phyloP scores from a whole-genome alignment of 768 basidiomycete species.

The Gyrodon lividus region DNA sequence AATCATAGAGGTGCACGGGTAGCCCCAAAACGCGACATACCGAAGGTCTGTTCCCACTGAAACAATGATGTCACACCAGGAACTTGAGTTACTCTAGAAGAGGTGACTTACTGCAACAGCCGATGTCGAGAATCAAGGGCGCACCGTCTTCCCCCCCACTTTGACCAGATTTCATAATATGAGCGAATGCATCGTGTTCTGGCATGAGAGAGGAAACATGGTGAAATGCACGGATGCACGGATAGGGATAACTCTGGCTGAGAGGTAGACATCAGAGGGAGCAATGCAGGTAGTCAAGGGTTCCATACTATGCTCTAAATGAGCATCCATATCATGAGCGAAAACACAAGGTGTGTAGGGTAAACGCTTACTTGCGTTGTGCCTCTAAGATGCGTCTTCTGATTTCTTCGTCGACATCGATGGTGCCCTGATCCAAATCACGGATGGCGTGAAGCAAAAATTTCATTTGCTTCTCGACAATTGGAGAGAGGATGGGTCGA shows the following conservation, averaged over 20 bases:
- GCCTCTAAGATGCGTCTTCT: neutral
- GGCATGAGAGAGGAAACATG: constrained; percentile 2
- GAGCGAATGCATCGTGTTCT: neutral
- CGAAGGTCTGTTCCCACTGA: constrained; percentile 9
- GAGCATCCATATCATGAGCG: neutral
- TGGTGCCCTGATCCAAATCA: neutral
- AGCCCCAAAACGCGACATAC: neutral
- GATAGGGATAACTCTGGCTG: constrained; percentile 3
- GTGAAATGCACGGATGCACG: constrained; percentile 2
- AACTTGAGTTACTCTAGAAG: neutral
- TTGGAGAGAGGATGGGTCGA: neutral
- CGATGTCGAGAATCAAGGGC: constrained; percentile 4
- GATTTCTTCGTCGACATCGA: neutral
- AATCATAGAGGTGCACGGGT: neutral
- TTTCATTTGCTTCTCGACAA: neutral
- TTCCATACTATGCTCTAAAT: constrained; percentile 2
- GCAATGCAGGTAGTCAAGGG: neutral
- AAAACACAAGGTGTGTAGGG: neutral
- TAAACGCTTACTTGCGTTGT: neutral
- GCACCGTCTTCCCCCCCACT: neutral
- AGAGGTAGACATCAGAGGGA: neutral
- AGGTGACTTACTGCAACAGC: constrained; percentile 7
- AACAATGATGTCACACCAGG: neutral
- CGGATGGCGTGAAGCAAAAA: constrained; percentile 6
- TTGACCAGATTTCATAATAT: constrained; percentile 1